Evolutionary conservation across 768 basidiomycete genomes (phyloP), one percentile per base, ranked within the genome.

Genomic region (Floccularia luteovirens): DNA sequence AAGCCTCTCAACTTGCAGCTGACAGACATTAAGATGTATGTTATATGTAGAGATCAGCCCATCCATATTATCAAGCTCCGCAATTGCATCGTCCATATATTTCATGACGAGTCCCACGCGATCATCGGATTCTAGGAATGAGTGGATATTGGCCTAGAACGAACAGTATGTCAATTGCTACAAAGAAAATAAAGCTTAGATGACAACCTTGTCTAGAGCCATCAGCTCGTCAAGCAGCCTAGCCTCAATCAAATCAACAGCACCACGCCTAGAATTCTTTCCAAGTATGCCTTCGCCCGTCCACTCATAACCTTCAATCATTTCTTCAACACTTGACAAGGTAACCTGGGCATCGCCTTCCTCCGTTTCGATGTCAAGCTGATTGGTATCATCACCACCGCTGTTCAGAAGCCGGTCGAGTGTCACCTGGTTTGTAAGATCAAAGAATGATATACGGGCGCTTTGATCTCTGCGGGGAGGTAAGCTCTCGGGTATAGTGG

Each of bases 241-340:
- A 17, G 87, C 84, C 60, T 98, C 91, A 45, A 98, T 92, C 49
- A 93, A 72, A 55, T 97, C 94, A 27, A 89, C 90, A 5, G 87
- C 80, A 8, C 83, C 83, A 50, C 74, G 70, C 13, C 71, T 69
- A 39, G 75, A 72, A 53, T 75, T 80, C 48, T 78, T 66, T 11
- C 73, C 76, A 31, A 84, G 66, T n/a, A 82, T 67, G 54, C 82
- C 81, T 41, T 84, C 86, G 45, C 80, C 83, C 3, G 89, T 82
- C 92, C 92, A 98, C 58, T 98, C 96, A 52, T 96, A 96, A 0
- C 96, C 93, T 52, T 99, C 96, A 19, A 99, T 70, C 90, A 99
- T 93, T 57, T 99, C 96, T 56, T 99, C 96, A 2, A 99, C 91
- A 58, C 80, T 96, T 4, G 83, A 67, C 62, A 99, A 72, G 3